Evolutionary conservation across 331 rosid species (phyloP).

Genomic region (Stylosanthes scabra): DNA sequence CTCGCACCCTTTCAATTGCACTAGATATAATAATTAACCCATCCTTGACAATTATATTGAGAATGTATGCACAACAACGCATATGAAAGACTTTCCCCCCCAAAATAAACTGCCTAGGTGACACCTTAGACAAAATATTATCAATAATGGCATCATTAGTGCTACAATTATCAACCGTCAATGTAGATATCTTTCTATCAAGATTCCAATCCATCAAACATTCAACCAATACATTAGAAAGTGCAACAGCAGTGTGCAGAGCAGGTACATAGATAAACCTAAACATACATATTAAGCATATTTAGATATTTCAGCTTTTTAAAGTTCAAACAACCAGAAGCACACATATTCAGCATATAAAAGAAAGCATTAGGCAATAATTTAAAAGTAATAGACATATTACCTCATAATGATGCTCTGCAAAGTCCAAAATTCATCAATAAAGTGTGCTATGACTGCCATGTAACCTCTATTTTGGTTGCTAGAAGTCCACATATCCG

Average conservation of each 20-base stretch:
- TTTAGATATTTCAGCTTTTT: no score
- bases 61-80: no score
- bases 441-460: background rate
- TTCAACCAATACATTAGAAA: background rate
- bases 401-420: no score
- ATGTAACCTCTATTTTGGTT: background rate
- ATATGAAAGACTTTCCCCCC: no score
- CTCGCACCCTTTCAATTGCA: no score
- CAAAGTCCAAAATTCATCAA: background rate
- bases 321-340: no score
- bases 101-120: no score
- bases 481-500: constrained; percentile 4
- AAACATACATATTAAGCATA: background rate
- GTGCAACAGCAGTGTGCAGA: background rate
- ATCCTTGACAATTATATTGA: no score
- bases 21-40: no score
- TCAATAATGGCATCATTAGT: background rate
- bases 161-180: background rate
- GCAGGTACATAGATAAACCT: constrained; percentile 10
- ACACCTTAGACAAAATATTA: no score
- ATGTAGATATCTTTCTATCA: no score
- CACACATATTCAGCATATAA: background rate
- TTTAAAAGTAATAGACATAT: no score
- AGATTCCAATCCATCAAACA: background rate
- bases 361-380: background rate